Conservation (phyloP, 1,284 basidiomycete species). For the Austropuccinia psidii region DNA sequence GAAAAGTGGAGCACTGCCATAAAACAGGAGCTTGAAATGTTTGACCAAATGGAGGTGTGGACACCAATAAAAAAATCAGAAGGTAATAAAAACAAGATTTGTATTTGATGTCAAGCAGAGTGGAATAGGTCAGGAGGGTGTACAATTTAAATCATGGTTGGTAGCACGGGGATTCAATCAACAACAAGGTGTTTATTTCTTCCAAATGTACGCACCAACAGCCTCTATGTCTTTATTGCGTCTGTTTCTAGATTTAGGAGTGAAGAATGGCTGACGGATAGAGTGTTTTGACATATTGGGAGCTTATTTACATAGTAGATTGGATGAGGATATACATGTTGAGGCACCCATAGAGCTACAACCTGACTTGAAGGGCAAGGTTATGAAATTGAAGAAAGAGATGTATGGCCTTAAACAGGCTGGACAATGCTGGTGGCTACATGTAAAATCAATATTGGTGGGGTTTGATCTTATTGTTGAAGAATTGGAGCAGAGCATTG, state of each 20-base stretch:
- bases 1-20: not conserved
- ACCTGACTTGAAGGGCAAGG: not conserved
- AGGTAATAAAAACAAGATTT: not conserved
- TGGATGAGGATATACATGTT: slow-evolving; percentile 25
- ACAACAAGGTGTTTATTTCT: not conserved
- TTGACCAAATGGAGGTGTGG: not conserved
- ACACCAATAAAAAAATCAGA: not conserved
- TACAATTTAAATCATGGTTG: not conserved
- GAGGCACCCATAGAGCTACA: not conserved
- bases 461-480: not conserved
- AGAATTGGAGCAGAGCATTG: not conserved
- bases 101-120: slow-evolving; percentile 1
- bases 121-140: not conserved
- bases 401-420: slow-evolving; percentile 7
- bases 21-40: not conserved
- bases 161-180: not conserved
- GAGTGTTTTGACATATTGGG: slow-evolving; percentile 12
- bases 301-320: slow-evolving; percentile 13
- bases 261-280: not conserved
- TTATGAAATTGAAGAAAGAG: not conserved
- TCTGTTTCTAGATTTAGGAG: not conserved
- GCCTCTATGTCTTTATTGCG: not conserved
- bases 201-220: not conserved
- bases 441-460: not conserved
- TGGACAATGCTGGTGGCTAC: slow-evolving; percentile 1